Evolutionary conservation across 192 early-diverging fungal genomes (phyloP).

Genomic region (Physocladia obscura): DNA sequence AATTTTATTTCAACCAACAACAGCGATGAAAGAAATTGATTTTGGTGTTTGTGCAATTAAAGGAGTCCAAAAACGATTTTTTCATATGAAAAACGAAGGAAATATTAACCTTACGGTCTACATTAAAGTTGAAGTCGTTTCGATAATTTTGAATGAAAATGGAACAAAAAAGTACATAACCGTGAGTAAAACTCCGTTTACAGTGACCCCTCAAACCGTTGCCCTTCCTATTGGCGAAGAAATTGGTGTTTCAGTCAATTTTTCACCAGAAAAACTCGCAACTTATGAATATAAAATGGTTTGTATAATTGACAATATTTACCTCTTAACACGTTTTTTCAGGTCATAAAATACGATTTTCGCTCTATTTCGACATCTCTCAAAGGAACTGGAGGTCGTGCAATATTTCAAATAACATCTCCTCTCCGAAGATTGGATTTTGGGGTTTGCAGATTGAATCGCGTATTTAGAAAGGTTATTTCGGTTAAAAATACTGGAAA

Average conservation of each 20-base stretch:
- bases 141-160: conserved; percentile 4
- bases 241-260: conserved; percentile 40
- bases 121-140: conserved; percentile 30
- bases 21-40: conserved; percentile 43
- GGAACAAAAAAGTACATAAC: neutral
- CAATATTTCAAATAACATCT: conserved; percentile 42
- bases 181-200: conserved; percentile 18
- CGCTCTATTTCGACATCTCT: conserved; percentile 36
- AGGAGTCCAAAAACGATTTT: conserved; percentile 40
- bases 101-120: conserved; percentile 51
- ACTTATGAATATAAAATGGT: conserved; percentile 49
- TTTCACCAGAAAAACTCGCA: conserved; percentile 48
- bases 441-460: conserved; percentile 53
- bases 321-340: neutral
- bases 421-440: conserved; percentile 56
- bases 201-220: conserved; percentile 36
- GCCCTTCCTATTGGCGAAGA: conserved; percentile 45
- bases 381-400: conserved; percentile 50
- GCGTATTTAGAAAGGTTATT: conserved; percentile 48
- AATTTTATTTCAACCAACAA: conserved; percentile 42
- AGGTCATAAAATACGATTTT: conserved; percentile 54
- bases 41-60: conserved; percentile 55
- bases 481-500: conserved; percentile 55
- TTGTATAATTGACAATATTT: neutral
- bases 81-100: conserved; percentile 57